Conservation (phyloP, 768 basidiomycete genomes). For the Sporobolomyces phaffii region DNA sequence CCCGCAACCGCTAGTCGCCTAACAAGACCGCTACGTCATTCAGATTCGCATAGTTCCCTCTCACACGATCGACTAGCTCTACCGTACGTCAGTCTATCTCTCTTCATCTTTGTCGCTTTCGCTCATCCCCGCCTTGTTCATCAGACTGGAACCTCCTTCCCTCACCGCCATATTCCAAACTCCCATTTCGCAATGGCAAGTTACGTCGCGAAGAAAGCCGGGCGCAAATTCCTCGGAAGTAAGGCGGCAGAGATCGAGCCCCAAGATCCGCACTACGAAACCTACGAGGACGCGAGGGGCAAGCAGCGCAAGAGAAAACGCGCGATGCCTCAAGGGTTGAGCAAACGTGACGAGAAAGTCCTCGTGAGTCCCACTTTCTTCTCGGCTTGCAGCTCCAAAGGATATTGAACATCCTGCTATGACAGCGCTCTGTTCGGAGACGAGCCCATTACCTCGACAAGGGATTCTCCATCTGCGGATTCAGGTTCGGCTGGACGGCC, state of each 20-base stretch:
- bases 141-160: not conserved
- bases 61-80: too few relatives aligned
- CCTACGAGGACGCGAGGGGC: conserved; percentile 12
- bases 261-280: conserved; percentile 32
- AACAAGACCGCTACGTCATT: too few relatives aligned
- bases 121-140: not conserved
- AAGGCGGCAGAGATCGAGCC: conserved; percentile 7
- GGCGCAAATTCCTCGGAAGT: not conserved
- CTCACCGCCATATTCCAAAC: not conserved
- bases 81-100: too few relatives aligned
- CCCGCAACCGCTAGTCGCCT: too few relatives aligned
- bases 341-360: conserved; percentile 65
- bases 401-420: too few relatives aligned
- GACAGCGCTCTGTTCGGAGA: conserved; percentile 38
- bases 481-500: conserved; percentile 60
- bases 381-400: too few relatives aligned
- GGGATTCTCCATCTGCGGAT: conserved; percentile 68
- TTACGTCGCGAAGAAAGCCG: conserved; percentile 23
- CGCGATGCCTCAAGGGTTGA: conserved; percentile 64
- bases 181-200: conserved; percentile 8
- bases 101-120: not conserved
- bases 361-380: conserved; percentile 47
- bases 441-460: conserved; percentile 66
- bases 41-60: too few relatives aligned
- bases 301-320: conserved; percentile 20